These are phyloP conservation scores for Setomelanomma holmii DNA, from an alignment of 2,329 filamentous ascomycete species.

Conservation along the genomic window DNA sequence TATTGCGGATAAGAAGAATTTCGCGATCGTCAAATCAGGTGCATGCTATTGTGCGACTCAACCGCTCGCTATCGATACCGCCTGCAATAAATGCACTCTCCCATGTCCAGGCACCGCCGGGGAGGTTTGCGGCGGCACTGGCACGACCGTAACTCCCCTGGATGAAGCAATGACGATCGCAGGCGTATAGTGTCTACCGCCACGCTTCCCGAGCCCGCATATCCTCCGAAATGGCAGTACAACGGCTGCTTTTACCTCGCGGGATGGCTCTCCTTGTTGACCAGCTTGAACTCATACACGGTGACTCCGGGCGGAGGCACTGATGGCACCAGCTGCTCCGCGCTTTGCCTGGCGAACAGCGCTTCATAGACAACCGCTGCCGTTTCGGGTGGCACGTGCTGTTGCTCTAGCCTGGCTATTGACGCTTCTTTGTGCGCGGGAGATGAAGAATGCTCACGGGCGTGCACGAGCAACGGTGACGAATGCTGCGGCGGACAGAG, in stretches of 20 bases:
- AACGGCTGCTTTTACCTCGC: constrained; percentile 7
- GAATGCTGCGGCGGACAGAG: constrained; percentile 8
- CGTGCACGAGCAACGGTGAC: neutral
- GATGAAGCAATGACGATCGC: neutral
- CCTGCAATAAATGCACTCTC: constrained; percentile 1
- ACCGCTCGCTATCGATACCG: neutral
- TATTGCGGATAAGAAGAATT: constrained; percentile 2
- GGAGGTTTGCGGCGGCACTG: constrained; percentile 5
- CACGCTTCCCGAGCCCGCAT: constrained; percentile 1
- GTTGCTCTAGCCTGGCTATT: constrained; percentile 6
- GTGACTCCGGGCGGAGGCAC: neutral
- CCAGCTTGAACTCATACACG: neutral
- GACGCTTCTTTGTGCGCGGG: neutral
- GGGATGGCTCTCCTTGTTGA: neutral
- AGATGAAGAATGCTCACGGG: constrained; percentile 3
- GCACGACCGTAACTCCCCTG: neutral
- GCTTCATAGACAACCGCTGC: neutral
- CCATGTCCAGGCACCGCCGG: neutral
- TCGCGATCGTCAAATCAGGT: neutral
- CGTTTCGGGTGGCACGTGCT: constrained; percentile 1
- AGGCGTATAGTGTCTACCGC: neutral
- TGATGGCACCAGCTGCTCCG: neutral
- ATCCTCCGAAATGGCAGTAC: constrained; percentile 4
- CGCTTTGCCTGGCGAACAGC: neutral
- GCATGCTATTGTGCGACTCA: constrained; percentile 9